phyloP scores from a whole-genome alignment of 1,139 yeast genomes.

The Arxiozyma heterogenica region DNA sequence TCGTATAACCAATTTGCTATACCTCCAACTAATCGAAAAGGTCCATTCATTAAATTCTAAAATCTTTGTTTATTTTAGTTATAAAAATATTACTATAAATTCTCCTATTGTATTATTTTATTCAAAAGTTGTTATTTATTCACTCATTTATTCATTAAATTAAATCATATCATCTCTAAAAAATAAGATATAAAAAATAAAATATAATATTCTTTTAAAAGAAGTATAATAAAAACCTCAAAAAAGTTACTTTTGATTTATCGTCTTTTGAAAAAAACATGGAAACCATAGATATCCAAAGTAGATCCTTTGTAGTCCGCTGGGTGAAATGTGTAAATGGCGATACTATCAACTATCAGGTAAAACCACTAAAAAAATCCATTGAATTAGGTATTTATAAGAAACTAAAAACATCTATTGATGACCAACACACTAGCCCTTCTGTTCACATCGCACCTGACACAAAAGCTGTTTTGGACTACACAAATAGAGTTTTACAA shows the following conservation, averaged over 20 bases:
- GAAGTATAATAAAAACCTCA: too few species aligned
- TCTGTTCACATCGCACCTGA: constrained; percentile 25
- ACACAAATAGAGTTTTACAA: constrained; percentile 16
- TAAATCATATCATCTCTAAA: neutral
- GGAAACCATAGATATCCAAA: constrained; percentile 86
- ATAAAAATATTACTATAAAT: too few species aligned
- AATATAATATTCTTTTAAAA: too few species aligned
- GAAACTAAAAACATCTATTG: constrained; percentile 17
- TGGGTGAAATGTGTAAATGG: constrained; percentile 77
- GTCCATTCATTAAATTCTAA: neutral
- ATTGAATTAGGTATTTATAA: constrained; percentile 41
- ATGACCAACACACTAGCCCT: constrained; percentile 8
- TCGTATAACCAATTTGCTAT: too few species aligned
- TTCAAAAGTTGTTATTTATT: too few species aligned
- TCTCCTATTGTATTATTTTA: too few species aligned
- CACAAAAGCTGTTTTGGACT: constrained; percentile 20
- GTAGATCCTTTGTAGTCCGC: constrained; percentile 78
- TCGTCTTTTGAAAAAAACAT: constrained; percentile 27
- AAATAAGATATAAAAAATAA: too few species aligned
- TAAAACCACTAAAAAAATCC: constrained; percentile 78
- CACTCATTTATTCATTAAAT: too few species aligned
- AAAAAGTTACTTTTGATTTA: too few species aligned
- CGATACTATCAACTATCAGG: constrained; percentile 64
- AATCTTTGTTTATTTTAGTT: neutral
- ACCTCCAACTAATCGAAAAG: neutral